Conservation (phyloP, 148 eudicot genomes). For the Rhododendron williamsianum region DNA sequence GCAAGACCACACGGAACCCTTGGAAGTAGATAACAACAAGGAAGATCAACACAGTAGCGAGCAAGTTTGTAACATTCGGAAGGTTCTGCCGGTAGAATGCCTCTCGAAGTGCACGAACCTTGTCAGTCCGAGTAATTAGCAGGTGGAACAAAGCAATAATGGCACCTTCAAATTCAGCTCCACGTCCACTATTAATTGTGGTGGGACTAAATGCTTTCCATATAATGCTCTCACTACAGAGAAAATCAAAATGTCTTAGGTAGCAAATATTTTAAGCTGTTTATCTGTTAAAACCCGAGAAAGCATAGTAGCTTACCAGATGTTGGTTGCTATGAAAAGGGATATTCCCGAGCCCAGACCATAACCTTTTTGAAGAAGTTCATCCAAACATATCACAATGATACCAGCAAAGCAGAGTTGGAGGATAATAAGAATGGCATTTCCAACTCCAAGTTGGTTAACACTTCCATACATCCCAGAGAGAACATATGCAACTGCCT, state of each 20-base stretch:
- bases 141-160: constrained; percentile 84
- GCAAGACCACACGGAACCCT: constrained; percentile 89
- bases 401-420: constrained; percentile 91
- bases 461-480: constrained; percentile 91
- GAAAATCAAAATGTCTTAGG: neutral
- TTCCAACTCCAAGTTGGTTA: constrained; percentile 75
- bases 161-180: constrained; percentile 90
- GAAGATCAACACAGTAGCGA: constrained; percentile 76
- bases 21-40: constrained; percentile 83
- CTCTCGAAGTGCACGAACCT: constrained; percentile 84
- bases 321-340: constrained; percentile 81
- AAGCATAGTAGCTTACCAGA: constrained; percentile 41
- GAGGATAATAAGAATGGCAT: constrained; percentile 70
- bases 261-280: neutral
- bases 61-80: constrained; percentile 76
- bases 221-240: constrained; percentile 70
- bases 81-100: constrained; percentile 91
- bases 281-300: neutral
- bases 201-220: constrained; percentile 97
- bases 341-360: constrained; percentile 92
- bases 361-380: constrained; percentile 89
- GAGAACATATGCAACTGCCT: constrained; percentile 89
- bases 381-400: constrained; percentile 79
- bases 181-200: constrained; percentile 80
- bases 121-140: constrained; percentile 69